These are phyloP conservation scores for Penicillium polonicum DNA, from an alignment of 2,329 filamentous ascomycete genomes.

Conservation along the genomic window DNA sequence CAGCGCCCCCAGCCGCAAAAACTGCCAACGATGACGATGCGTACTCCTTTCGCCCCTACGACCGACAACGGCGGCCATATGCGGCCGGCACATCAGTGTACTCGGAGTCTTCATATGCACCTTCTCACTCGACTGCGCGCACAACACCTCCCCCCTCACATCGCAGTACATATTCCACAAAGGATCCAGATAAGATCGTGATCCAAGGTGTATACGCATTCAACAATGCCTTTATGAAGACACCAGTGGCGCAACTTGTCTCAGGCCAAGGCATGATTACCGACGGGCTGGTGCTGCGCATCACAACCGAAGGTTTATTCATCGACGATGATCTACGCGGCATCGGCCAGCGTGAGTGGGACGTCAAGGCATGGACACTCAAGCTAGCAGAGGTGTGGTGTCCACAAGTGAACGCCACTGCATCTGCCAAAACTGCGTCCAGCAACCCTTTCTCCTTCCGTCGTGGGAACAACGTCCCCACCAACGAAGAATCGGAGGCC, in stretches of 20 bases:
- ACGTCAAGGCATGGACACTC: conserved; percentile 96
- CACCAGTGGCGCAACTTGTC: conserved; percentile 86
- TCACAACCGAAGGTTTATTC: conserved; percentile 91
- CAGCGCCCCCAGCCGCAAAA: conserved; percentile 36
- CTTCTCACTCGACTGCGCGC: conserved; percentile 77
- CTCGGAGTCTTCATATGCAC: conserved; percentile 83
- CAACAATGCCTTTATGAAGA: conserved; percentile 82
- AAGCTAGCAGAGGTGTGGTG: conserved; percentile 90
- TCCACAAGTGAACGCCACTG: conserved; percentile 55
- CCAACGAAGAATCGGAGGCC: conserved; percentile 65
- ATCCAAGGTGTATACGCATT: conserved; percentile 92
- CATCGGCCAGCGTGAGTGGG: conserved; percentile 96
- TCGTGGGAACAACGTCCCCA: conserved; percentile 52
- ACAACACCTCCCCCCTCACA: conserved; percentile 81
- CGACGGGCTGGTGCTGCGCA: conserved; percentile 85
- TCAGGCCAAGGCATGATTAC: conserved; percentile 82
- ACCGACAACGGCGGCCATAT: conserved; percentile 62
- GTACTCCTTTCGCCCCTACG: conserved; percentile 76
- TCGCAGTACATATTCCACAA: conserved; percentile 76
- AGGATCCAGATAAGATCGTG: conserved; percentile 92
- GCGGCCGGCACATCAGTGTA: conserved; percentile 69
- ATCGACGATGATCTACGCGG: conserved; percentile 93
- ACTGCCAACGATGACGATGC: conserved; percentile 57
- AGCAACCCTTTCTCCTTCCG: conserved; percentile 36
- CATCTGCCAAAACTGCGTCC: conserved; percentile 31